Evolutionary conservation across 2,329 filamentous ascomycete genomes (phyloP), one percentile per base, ranked within the genome.

Genomic region (Cladophialophora yegresii): DNA sequence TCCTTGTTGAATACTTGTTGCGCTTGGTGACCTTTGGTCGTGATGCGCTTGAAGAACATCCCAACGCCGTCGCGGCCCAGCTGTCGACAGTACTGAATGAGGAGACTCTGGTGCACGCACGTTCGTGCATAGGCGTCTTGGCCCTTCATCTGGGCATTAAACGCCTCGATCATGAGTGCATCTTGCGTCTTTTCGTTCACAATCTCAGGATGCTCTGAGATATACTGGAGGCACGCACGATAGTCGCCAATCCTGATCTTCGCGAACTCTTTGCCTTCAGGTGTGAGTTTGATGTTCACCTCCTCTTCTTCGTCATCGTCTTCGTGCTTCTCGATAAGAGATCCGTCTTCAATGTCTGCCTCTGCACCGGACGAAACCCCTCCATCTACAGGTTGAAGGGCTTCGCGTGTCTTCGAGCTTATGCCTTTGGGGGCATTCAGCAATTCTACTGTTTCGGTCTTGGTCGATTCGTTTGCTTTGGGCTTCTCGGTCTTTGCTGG

Each of bases 1-100:
- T 99, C 95, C 77, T 96, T 93, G 75, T 85, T 87, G 81, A 99
- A 99, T 51, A 98, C 84, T 51, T 91, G 92, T 72, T 90, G 88
- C 6, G 95, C 96, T 78, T 96, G 89, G 78, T 99, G 93, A 33
- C 89, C 91, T 71, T 87, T 87, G 3, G 90, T 96, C 23, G 90
- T 95, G 76, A 99, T 93, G 63, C 93, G 89, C 80, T 95, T 96
- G 85, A 99, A 99, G 83, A 99, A 99, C 32, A 98, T 80, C 5
- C 87, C 85, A 8, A 97, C 92, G 23, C 93, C 93, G 72, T 98
- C 92, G 69, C 86, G 87, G 66, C 93, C 93, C 6, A 99, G 83
- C 49, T 92, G 89, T 9, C 93, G 87, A 79, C 95, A 99, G 81
- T 99, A 99, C 77, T 99, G 95, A 47, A 99, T 80, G 12, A 99